Evolutionary conservation across 179 eudicot species (phyloP).

Genomic region (Beta corolliflora): DNA sequence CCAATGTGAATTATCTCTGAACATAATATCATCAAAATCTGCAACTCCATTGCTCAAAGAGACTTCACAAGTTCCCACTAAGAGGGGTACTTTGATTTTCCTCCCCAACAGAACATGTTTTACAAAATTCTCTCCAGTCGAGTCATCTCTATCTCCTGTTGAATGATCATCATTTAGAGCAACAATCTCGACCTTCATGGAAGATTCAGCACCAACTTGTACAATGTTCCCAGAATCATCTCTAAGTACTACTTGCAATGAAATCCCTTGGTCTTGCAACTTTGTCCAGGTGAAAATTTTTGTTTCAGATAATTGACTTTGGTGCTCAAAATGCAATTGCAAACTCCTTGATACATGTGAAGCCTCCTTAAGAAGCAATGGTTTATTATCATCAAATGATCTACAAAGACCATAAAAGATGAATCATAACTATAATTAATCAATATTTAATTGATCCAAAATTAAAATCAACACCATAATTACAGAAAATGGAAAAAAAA

Average conservation of each 20-base stretch:
- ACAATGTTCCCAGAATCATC: constrained; percentile 22
- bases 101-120: background rate
- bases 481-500: too few relatives aligned
- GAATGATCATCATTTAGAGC: constrained; percentile 17
- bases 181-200: constrained; percentile 18
- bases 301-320: background rate
- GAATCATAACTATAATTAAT: too few relatives aligned
- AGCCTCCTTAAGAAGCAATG: background rate
- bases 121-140: constrained; percentile 9
- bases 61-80: constrained; percentile 8
- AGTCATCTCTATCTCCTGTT: constrained; percentile 3
- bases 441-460: too few relatives aligned
- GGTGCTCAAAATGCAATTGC: constrained; percentile 16
- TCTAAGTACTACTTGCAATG: constrained; percentile 15
- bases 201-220: constrained; percentile 24
- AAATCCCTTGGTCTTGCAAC: constrained; percentile 15
- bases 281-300: background rate
- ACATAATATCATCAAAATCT: background rate
- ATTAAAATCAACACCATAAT: too few relatives aligned
- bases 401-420: background rate
- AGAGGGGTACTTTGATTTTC: constrained; percentile 17
- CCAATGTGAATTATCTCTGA: constrained; percentile 26
- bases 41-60: constrained; percentile 20
- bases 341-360: constrained; percentile 8
- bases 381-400: too few relatives aligned